Evolutionary conservation across 345 rosid species (phyloP).

Genomic region (Laguncularia racemosa): DNA sequence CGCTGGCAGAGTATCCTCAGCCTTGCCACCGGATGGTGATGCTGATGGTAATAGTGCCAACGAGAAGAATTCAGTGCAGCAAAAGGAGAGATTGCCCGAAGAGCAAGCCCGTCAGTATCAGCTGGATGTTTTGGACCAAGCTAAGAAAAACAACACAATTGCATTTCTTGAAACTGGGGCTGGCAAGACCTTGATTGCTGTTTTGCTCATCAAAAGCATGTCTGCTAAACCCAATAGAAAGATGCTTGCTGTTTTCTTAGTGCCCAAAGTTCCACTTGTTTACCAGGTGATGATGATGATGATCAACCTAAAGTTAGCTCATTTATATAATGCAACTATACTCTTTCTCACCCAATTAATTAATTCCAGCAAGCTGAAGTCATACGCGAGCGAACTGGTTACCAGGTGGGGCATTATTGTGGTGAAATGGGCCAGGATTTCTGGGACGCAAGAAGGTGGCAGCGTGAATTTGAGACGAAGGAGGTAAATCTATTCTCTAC

Average conservation of each 20-base stretch:
- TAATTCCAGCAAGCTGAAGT: slow-evolving; percentile 90
- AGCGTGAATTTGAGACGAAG: slow-evolving; percentile 83
- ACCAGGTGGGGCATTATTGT: slow-evolving; percentile 84
- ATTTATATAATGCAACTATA: neutral
- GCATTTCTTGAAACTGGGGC: slow-evolving; percentile 99
- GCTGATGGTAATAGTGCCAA: slow-evolving; percentile 31
- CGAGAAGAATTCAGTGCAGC: slow-evolving; percentile 49
- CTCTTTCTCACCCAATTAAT: slow-evolving; percentile 5
- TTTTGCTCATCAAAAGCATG: slow-evolving; percentile 78
- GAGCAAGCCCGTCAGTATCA: slow-evolving; percentile 91
- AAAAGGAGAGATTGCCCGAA: slow-evolving; percentile 63
- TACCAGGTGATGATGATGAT: slow-evolving; percentile 59
- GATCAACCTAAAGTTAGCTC: neutral
- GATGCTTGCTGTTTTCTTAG: slow-evolving; percentile 90
- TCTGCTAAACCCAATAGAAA: slow-evolving; percentile 47
- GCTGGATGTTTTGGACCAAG: slow-evolving; percentile 95
- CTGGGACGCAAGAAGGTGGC: slow-evolving; percentile 93
- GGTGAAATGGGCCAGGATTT: slow-evolving; percentile 98
- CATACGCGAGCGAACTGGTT: slow-evolving; percentile 66
- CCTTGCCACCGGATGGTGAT: slow-evolving; percentile 20
- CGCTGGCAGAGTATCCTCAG: slow-evolving; percentile 36
- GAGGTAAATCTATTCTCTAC: slow-evolving; percentile 44
- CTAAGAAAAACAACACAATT: slow-evolving; percentile 79
- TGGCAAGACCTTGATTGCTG: slow-evolving; percentile 95
- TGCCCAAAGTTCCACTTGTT: slow-evolving; percentile 96